These are phyloP conservation scores for Dissophora ornata DNA, from an alignment of 192 early-diverging fungal genomes.

Conservation along the genomic window DNA sequence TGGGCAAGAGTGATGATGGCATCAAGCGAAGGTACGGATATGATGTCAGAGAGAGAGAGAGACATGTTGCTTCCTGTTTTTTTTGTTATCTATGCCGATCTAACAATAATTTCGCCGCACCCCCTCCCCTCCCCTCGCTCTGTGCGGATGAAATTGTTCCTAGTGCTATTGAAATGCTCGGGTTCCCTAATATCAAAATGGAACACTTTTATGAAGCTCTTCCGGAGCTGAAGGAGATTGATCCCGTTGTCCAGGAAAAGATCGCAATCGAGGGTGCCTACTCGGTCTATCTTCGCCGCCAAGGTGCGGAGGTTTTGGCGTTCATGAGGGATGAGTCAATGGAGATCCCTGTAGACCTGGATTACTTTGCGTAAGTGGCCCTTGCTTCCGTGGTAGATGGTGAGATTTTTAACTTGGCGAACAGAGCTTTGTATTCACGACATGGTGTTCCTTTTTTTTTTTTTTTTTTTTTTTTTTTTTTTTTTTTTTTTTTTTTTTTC, in stretches of 20 bases:
- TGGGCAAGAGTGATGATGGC: slow-evolving; percentile 54
- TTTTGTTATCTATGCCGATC: too few species aligned
- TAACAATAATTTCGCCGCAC: too few species aligned
- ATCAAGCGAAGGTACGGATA: slow-evolving; percentile 50
- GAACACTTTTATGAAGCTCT: slow-evolving; percentile 62
- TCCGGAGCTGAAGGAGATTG: slow-evolving; percentile 64
- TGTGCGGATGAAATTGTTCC: slow-evolving; percentile 1
- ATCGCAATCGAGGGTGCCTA: slow-evolving; percentile 76
- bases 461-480: too few species aligned
- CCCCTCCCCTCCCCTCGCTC: too few species aligned
- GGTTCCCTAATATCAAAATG: slow-evolving; percentile 58
- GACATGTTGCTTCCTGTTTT: too few species aligned
- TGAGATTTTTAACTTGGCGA: too few species aligned
- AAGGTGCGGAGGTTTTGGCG: slow-evolving; percentile 67
- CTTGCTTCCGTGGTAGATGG: too few species aligned
- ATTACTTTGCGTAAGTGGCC: slow-evolving; percentile 66
- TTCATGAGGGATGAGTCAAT: slow-evolving; percentile 77
- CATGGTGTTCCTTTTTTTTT: too few species aligned
- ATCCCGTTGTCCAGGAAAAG: slow-evolving; percentile 62
- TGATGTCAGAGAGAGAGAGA: too few species aligned
- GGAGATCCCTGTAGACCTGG: slow-evolving; percentile 68
- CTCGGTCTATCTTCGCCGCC: slow-evolving; percentile 72
- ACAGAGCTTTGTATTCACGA: too few species aligned
- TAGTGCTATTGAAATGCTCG: slow-evolving; percentile 65
- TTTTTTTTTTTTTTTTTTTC: too few species aligned